Evolutionary conservation across 2,329 filamentous ascomycete species (phyloP).

Genomic region (Fusarium sp.): DNA sequence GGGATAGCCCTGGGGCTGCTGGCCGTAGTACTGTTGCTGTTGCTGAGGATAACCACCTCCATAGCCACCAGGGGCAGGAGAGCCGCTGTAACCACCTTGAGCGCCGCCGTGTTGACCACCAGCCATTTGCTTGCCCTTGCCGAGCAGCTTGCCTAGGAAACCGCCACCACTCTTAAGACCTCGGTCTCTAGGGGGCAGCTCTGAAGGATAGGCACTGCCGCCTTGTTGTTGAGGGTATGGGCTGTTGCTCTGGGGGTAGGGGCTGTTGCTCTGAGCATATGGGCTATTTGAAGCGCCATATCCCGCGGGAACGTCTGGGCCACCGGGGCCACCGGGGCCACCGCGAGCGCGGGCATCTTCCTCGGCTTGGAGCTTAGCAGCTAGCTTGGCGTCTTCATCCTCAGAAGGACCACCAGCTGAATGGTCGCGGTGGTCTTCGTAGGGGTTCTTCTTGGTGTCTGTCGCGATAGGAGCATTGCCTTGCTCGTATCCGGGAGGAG

Average conservation of each 20-base stretch:
- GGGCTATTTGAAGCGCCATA: constrained; percentile 46
- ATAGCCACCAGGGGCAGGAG: constrained; percentile 29
- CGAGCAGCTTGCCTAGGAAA: constrained; percentile 64
- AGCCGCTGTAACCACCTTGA: constrained; percentile 28
- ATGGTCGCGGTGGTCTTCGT: constrained; percentile 57
- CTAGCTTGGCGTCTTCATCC: constrained; percentile 78
- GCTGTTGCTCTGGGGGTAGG: constrained; percentile 45
- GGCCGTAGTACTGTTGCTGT: constrained; percentile 44
- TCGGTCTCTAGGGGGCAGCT: constrained; percentile 56
- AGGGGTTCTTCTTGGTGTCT: constrained; percentile 78
- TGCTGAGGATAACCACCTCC: constrained; percentile 47
- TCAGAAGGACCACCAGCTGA: constrained; percentile 50
- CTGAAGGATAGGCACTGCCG: constrained; percentile 47
- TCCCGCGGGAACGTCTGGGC: constrained; percentile 49
- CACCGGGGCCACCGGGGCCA: constrained; percentile 41
- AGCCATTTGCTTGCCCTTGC: constrained; percentile 56
- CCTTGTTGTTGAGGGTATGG: constrained; percentile 47
- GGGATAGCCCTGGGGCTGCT: constrained; percentile 40
- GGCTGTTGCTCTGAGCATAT: constrained; percentile 43
- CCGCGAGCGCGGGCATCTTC: constrained; percentile 73
- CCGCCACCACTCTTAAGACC: constrained; percentile 58
- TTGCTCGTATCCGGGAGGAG: constrained; percentile 75
- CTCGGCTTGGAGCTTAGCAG: constrained; percentile 83
- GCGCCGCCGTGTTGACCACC: constrained; percentile 40
- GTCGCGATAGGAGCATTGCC: constrained; percentile 53